Evolutionary conservation across 331 rosid genomes (phyloP).

Genomic region (Stylosanthes scabra): DNA sequence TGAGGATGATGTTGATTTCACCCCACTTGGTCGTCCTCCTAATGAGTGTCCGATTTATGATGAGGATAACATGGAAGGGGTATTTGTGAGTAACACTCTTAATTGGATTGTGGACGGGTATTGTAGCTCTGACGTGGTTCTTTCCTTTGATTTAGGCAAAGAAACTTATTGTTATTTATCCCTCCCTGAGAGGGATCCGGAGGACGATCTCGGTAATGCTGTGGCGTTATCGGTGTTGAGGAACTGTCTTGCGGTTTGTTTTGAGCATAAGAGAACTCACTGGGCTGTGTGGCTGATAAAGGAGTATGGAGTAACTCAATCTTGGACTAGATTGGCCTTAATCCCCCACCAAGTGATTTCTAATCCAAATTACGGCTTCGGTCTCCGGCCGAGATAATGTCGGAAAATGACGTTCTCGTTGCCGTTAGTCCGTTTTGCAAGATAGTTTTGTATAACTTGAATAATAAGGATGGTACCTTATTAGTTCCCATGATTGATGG

Average conservation of each 20-base stretch:
- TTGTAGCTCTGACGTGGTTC: no score
- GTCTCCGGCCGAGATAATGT: background rate
- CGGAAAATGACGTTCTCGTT: background rate
- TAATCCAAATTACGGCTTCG: no score
- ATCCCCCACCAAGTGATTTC: background rate
- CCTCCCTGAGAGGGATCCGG: background rate
- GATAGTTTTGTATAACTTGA: background rate
- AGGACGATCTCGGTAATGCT: no score
- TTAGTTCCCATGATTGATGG: no score
- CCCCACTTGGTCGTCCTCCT: no score
- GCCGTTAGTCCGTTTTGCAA: background rate
- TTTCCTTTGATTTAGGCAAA: background rate
- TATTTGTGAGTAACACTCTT: background rate
- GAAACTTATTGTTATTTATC: background rate
- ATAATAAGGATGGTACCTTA: no score
- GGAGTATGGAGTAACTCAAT: background rate
- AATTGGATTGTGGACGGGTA: background rate
- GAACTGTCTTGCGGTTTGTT: constrained; percentile 1
- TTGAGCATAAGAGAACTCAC: background rate
- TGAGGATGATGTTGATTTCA: background rate
- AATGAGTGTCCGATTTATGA: no score
- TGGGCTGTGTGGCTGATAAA: constrained; percentile 13
- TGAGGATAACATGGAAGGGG: no score
- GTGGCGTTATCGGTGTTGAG: background rate
- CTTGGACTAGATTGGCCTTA: constrained; percentile 7